Conservation (phyloP, 1,284 basidiomycete genomes). For the Heterobasidion occidentale region DNA sequence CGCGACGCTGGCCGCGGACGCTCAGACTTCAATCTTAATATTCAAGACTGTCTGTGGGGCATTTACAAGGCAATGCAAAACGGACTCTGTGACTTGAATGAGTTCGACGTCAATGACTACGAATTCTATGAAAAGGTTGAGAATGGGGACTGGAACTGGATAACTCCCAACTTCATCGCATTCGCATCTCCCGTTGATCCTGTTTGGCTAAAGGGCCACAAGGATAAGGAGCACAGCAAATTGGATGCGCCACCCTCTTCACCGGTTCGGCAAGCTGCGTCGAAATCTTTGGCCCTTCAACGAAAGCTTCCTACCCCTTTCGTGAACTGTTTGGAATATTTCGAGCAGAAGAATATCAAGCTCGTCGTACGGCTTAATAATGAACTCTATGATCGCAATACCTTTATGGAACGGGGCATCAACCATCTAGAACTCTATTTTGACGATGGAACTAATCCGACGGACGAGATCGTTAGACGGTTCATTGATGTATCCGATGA, state of each 20-base stretch:
- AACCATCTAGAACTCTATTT: conserved; percentile 93
- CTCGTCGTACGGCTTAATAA: conserved; percentile 96
- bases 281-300: conserved; percentile 52
- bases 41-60: conserved; percentile 94
- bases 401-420: conserved; percentile 84
- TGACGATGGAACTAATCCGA: conserved; percentile 97
- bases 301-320: conserved; percentile 74
- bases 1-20: conserved; percentile 92
- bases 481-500: conserved; percentile 85
- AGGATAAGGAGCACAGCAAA: conserved; percentile 36
- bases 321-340: conserved; percentile 87
- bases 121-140: conserved; percentile 93
- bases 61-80: conserved; percentile 91
- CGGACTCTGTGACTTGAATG: conserved; percentile 84
- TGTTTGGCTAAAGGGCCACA: conserved; percentile 65
- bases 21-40: conserved; percentile 88
- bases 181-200: conserved; percentile 92
- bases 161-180: conserved; percentile 89
- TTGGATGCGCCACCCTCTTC: conserved; percentile 20
- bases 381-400: conserved; percentile 82
- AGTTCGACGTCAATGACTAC: conserved; percentile 86
- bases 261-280: conserved; percentile 14
- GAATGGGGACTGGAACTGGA: conserved; percentile 98
- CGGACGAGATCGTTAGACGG: conserved; percentile 86
- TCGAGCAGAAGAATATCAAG: conserved; percentile 80